A percentile compares a stretch with the other conserved stretches of the same genome.
phyloP scores from a whole-genome alignment of 2,329 filamentous ascomycete species.

The Purpureocillium takamizusanense region DNA sequence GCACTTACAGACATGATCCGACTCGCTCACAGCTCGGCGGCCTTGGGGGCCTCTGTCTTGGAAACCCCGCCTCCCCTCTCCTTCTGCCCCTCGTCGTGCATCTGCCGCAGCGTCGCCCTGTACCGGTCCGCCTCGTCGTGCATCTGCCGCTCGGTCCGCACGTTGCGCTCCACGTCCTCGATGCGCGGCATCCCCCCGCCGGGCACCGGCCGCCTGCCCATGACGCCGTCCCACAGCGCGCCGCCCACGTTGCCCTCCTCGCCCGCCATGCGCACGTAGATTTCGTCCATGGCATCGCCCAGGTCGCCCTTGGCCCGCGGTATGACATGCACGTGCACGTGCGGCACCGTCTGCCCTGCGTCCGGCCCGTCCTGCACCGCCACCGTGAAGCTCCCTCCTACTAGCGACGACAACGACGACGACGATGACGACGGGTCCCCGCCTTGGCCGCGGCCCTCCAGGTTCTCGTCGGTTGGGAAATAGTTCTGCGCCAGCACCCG shows the following conservation, averaged over 20 bases:
- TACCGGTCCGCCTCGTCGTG: slow-evolving; percentile 64
- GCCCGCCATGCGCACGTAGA: slow-evolving; percentile 76
- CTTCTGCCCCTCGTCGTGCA: slow-evolving; percentile 26
- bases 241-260: slow-evolving; percentile 78
- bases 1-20: too few species aligned
- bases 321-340: slow-evolving; percentile 90
- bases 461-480: too few species aligned
- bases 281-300: slow-evolving; percentile 45
- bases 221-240: slow-evolving; percentile 50
- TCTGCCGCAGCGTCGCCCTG: slow-evolving; percentile 36
- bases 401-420: too few species aligned
- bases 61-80: too few species aligned
- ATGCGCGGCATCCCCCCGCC: slow-evolving; percentile 56
- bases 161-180: slow-evolving; percentile 60
- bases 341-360: slow-evolving; percentile 87
- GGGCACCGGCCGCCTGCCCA: slow-evolving; percentile 37
- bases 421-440: slow-evolving; percentile 36
- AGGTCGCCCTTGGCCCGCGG: slow-evolving; percentile 55
- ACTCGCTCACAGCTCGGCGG: too few species aligned
- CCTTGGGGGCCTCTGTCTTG: too few species aligned
- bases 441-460: slow-evolving; percentile 34
- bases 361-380: slow-evolving; percentile 89
- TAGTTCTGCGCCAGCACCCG: slow-evolving; percentile 58
- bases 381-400: slow-evolving; percentile 80
- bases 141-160: slow-evolving; percentile 70